Conservation (phyloP, 495 filamentous ascomycete species). For the Stereocaulon alpinum region DNA sequence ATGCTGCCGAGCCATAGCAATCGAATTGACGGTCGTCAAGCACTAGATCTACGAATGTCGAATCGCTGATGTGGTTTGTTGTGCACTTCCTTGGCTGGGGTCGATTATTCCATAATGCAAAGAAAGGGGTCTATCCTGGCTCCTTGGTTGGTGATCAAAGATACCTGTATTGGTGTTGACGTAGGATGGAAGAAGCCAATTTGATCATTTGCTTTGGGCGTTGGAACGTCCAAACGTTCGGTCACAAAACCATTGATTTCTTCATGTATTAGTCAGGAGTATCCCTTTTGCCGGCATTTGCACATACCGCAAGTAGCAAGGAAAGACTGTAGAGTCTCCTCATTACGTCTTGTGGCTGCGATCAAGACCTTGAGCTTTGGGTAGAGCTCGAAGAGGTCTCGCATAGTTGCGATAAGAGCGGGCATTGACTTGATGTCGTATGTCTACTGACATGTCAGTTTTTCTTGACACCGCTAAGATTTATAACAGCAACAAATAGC, state of each 20-base stretch:
- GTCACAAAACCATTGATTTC: slow-evolving; percentile 31
- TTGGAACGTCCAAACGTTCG: slow-evolving; percentile 36
- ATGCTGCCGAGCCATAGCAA: background rate
- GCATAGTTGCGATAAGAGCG: slow-evolving; percentile 45
- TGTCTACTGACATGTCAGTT: slow-evolving; percentile 34
- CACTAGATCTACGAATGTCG: no score
- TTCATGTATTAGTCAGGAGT: slow-evolving; percentile 15
- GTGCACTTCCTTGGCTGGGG: no score
- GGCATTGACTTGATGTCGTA: slow-evolving; percentile 53
- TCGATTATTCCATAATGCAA: background rate
- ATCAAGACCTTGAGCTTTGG: slow-evolving; percentile 42
- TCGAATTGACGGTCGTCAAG: background rate
- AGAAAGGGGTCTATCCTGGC: slow-evolving; percentile 1
- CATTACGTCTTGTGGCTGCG: slow-evolving; percentile 51
- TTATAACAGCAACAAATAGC: no score
- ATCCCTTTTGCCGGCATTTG: background rate
- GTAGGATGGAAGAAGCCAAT: slow-evolving; percentile 49
- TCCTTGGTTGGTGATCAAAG: slow-evolving; percentile 18
- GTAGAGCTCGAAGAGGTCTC: slow-evolving; percentile 43
- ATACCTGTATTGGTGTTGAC: slow-evolving; percentile 38
- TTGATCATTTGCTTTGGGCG: slow-evolving; percentile 37
- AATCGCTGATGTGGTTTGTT: background rate
- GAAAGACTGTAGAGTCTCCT: slow-evolving; percentile 51
- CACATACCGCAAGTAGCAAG: slow-evolving; percentile 46
- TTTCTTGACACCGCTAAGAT: background rate